Percentiles rank a stretch among this genome's conserved stretches.
Conservation (phyloP, 108 stramenopile species). For the Poteriospumella lacustris region DNA sequence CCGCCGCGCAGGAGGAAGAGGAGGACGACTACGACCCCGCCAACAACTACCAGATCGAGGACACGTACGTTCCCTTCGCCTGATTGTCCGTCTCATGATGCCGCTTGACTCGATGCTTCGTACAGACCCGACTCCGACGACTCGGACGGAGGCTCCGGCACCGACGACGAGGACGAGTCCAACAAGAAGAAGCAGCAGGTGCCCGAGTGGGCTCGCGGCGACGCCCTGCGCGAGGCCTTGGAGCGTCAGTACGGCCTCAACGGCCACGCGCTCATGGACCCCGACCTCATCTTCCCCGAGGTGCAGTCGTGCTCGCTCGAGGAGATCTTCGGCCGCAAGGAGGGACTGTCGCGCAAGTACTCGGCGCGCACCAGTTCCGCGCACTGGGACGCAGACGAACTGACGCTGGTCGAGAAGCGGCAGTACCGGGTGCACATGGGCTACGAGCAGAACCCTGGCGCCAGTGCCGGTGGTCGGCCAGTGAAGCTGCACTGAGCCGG, state of each 20-base stretch:
- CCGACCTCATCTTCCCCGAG: slow-evolving; percentile 79
- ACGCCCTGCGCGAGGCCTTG: slow-evolving; percentile 42
- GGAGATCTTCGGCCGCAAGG: slow-evolving; percentile 75
- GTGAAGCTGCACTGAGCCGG: too few relatives aligned
- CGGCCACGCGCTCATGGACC: slow-evolving; percentile 59
- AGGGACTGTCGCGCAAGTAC: slow-evolving; percentile 56
- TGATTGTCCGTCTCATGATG: too few relatives aligned
- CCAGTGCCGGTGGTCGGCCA: too few relatives aligned
- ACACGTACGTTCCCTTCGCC: too few relatives aligned
- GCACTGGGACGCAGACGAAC: slow-evolving; percentile 74
- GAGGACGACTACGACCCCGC: too few relatives aligned
- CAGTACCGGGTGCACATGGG: slow-evolving; percentile 77
- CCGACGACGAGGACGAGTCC: slow-evolving; percentile 4
- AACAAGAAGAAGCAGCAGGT: slow-evolving; percentile 16
- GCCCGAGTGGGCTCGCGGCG: slow-evolving; percentile 50
- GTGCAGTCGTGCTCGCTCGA: slow-evolving; percentile 77
- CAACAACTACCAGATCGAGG: too few relatives aligned
- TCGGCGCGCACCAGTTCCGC: slow-evolving; percentile 67
- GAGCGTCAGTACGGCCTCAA: slow-evolving; percentile 43
- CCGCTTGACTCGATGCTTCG: too few relatives aligned
- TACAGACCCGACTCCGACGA: too few relatives aligned
- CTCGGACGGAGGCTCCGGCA: slow-evolving; percentile 19
- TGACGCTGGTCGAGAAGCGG: slow-evolving; percentile 70
- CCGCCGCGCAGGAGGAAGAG: too few relatives aligned
- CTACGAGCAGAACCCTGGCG: too few relatives aligned